Base-by-base conservation (phyloP, 768 basidiomycete species). In the Auricularia heimuer region DNA sequence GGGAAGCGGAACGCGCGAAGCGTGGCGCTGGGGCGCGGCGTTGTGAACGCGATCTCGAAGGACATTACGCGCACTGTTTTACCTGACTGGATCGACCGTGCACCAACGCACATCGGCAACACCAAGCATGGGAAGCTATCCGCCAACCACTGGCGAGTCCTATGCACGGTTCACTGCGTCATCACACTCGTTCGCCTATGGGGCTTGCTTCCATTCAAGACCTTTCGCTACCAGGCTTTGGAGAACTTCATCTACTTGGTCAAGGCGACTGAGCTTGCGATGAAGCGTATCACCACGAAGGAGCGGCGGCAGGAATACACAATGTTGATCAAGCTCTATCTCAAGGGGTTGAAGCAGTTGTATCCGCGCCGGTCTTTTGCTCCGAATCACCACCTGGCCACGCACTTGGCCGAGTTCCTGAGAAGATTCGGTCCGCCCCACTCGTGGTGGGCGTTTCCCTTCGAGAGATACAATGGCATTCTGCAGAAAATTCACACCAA, bases 71-170 rank as follows among this genome's bases (percentile, higher is more conserved):
- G 39, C 3, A 76, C 73, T 0, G 60, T 56, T 29, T 68, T 76
- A 2, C 77, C 75, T 0, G 69, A 68, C 0, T 78, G 77, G 75
- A 67, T 78, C 3, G 68, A 65, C 0, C 63, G 63, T 4, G 74
- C 72, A 0, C 77, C 78, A 2, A 62, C n/a, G 1, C 70, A 75
- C 51, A 75, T 75, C 72, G 76, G 76, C 0, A 75, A 73, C 1
- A 51, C 71, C 0, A 35, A 67, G 1, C 69, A 69, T 4, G 76
- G 77, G 0, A 76, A 76, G 61, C 70, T 78, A 3, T 76, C 69
- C 45, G 74, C 74, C 6, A 67, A 74, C 62, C 68, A 73, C n/a
- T 73, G 73, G 72, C 63, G 68, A 1, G 62, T 73, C 8, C 66
- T 74, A n/a, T 71, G 72, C 65, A 70, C 69, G 3, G 68, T 75